Base-by-base conservation (phyloP, 176 grass and related monocot genomes). In the Rhynchospora tenuis region DNA sequence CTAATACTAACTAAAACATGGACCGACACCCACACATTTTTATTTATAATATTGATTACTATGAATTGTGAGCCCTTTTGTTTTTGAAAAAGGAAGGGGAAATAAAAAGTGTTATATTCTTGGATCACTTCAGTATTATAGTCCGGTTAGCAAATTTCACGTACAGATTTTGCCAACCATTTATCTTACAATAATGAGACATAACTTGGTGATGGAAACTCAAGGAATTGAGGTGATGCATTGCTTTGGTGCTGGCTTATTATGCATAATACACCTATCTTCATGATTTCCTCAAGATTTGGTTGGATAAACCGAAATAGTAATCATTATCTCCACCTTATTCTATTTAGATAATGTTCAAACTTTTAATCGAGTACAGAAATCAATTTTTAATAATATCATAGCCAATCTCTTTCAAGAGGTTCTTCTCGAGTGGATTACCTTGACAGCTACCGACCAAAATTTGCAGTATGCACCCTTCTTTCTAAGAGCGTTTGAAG, bases 271-370 rank as follows among this genome's bases (percentile, higher is more conserved):
- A 76, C 54, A 81, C 38, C 17, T 63, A 56, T 59, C 10, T 81
- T 46, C 16, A 45, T 62, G 55, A 81, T 81, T 24, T 45, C 12
- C 29, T 42, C 56, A 61, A 81, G 56, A 63, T 81, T 45, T 81
- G 57, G 77, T 45, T 63, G 78, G 78, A 81, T 81, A 81, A 81
- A 81, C 31, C 78, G 2, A 80, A 81, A 44, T 81, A 42, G 23
- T 60, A 81, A 62, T 80, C 31, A 62, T 62, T 80, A 80, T 80
- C 31, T 44, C n/a, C 38, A 80, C 60, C 1, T 61, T 38, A 62
- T 80, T 80, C 38, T 80, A 80, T 62, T 42, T 23, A 45, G 78
- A 80, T 80, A 80, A 81, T 61, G 78, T 61, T 62, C 33, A 46
- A 46, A 1, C 10, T 7, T 62, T 44, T 60, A 75, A 75, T 52